Conservation (phyloP, 352 stramenopile genomes). For the Globisporangium middletonii region DNA sequence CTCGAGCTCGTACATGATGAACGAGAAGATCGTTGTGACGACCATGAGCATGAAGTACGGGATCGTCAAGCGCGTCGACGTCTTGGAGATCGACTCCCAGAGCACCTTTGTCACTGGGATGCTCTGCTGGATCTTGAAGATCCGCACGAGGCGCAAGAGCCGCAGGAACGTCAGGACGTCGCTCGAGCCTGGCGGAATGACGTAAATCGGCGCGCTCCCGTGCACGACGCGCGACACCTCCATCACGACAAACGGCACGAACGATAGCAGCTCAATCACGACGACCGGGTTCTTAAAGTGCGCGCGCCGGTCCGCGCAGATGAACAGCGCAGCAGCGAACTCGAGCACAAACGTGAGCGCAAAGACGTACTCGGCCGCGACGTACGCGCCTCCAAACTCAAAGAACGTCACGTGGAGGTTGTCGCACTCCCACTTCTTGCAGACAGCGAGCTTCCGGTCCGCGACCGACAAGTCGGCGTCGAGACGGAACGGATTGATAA, state of each 20-base stretch:
- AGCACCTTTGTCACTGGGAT: constrained; percentile 76
- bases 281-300: constrained; percentile 70
- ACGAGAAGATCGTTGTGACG: constrained; percentile 65
- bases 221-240: constrained; percentile 31
- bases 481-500: constrained; percentile 45
- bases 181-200: constrained; percentile 56
- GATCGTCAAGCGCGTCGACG: constrained; percentile 62
- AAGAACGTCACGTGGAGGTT: constrained; percentile 68
- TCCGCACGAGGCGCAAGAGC: constrained; percentile 52
- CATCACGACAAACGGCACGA: constrained; percentile 62
- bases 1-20: constrained; percentile 77
- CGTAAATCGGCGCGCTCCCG: constrained; percentile 41
- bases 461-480: constrained; percentile 29
- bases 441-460: constrained; percentile 43
- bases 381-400: constrained; percentile 50
- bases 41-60: constrained; percentile 79
- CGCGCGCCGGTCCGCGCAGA: constrained; percentile 28
- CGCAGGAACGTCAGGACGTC: constrained; percentile 57
- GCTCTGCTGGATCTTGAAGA: constrained; percentile 77
- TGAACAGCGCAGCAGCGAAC: constrained; percentile 30
- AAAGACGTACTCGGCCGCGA: constrained; percentile 61
- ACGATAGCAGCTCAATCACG: constrained; percentile 58
- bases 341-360: constrained; percentile 61
- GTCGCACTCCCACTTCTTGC: constrained; percentile 75
- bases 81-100: constrained; percentile 80